Evolutionary conservation across 257 asterid species (phyloP).

Genomic region (Fraxinus pennsylvanica): DNA sequence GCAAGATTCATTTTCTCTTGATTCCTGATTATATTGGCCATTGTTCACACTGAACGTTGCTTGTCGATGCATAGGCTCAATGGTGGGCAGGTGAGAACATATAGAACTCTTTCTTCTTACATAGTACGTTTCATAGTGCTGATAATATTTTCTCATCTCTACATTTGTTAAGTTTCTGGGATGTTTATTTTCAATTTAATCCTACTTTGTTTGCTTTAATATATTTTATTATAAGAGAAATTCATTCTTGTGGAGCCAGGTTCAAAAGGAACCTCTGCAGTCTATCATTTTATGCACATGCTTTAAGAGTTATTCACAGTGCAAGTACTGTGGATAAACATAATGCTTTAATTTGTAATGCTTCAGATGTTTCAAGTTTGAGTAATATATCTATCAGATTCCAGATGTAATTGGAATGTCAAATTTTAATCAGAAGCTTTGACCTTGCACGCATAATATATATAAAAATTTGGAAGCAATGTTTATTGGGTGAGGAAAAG

Average conservation of each 20-base stretch:
- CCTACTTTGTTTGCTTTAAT: not conserved
- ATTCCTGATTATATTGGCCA: not conserved
- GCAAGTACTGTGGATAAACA: not conserved
- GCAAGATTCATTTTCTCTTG: not conserved
- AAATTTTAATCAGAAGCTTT: not conserved
- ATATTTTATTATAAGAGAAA: not conserved
- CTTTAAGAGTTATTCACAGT: not conserved
- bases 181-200: not conserved
- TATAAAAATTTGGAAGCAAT: not conserved
- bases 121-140: not conserved
- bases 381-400: not conserved
- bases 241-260: not conserved
- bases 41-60: not conserved
- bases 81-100: not conserved
- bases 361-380: not conserved
- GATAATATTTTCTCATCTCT: not conserved
- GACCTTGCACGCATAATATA: not conserved
- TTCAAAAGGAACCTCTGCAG: not conserved
- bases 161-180: not conserved
- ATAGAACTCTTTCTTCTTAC: not conserved
- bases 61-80: not conserved
- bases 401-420: not conserved
- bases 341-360: not conserved
- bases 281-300: not conserved
- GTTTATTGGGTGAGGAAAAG: not conserved